Percentiles rank a stretch among this genome's conserved stretches.
Conservation (phyloP, 768 basidiomycete genomes). For the Naganishia vishniacii region DNA sequence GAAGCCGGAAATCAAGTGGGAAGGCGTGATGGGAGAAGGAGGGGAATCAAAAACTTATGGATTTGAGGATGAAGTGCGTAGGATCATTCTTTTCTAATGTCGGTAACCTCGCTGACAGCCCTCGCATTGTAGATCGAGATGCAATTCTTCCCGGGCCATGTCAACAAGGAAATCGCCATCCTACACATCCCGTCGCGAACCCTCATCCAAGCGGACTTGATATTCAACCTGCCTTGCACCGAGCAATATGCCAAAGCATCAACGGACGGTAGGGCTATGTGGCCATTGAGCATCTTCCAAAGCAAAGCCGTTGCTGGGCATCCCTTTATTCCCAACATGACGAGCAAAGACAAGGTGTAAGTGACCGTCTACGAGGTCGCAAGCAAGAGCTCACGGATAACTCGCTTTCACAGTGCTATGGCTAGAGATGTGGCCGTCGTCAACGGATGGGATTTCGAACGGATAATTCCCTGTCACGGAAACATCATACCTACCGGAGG, state of each 20-base stretch:
- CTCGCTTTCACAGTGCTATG: slow-evolving; percentile 51
- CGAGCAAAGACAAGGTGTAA: slow-evolving; percentile 48
- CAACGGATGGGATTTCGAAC: slow-evolving; percentile 55
- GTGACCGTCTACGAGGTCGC: slow-evolving; percentile 24
- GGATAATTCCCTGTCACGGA: slow-evolving; percentile 51
- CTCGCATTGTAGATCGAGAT: slow-evolving; percentile 32
- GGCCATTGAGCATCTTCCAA: slow-evolving; percentile 29
- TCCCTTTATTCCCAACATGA: slow-evolving; percentile 35
- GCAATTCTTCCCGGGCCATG: slow-evolving; percentile 57
- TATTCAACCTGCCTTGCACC: slow-evolving; percentile 71
- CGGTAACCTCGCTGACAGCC: neutral
- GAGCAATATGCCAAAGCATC: slow-evolving; percentile 58
- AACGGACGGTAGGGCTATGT: slow-evolving; percentile 29
- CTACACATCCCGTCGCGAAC: slow-evolving; percentile 67
- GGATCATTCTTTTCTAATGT: neutral
- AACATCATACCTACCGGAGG: slow-evolving; percentile 63
- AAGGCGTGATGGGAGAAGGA: slow-evolving; percentile 61
- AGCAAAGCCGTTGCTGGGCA: slow-evolving; percentile 30
- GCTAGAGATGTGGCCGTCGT: slow-evolving; percentile 62
- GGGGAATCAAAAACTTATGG: slow-evolving; percentile 64
- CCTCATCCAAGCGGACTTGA: slow-evolving; percentile 71
- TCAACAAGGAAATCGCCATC: slow-evolving; percentile 77
- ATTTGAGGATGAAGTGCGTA: slow-evolving; percentile 57
- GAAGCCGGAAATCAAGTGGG: slow-evolving; percentile 50
- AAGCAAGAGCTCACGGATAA: neutral